Evolutionary conservation across 2,329 filamentous ascomycete genomes (phyloP).

Genomic region (Fusarium sp.): DNA sequence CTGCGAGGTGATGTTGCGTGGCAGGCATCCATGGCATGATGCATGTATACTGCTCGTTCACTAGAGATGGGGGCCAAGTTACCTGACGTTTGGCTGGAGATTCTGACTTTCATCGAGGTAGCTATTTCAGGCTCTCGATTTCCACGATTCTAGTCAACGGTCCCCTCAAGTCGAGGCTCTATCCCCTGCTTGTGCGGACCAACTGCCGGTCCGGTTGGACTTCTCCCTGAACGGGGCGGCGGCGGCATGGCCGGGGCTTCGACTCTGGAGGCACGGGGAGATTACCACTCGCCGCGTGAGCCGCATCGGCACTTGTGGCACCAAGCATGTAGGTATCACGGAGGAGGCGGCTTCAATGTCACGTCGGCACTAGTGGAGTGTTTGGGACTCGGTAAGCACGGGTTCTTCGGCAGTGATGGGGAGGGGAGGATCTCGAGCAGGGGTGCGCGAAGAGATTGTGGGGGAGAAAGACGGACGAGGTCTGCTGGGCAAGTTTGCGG

Average conservation of each 20-base stretch:
- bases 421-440: background rate
- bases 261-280: background rate
- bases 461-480: conserved; percentile 1
- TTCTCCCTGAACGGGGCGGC: background rate
- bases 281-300: conserved; percentile 7
- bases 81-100: background rate
- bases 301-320: conserved; percentile 19
- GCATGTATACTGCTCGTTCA: background rate
- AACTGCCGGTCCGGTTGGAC: conserved; percentile 1
- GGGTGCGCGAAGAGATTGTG: background rate
- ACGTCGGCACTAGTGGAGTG: conserved; percentile 4
- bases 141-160: background rate
- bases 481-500: background rate
- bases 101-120: background rate
- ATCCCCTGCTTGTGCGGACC: background rate
- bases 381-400: conserved; percentile 7
- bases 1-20: background rate
- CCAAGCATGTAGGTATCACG: conserved; percentile 1
- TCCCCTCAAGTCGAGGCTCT: background rate
- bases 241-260: background rate
- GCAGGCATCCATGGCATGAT: background rate
- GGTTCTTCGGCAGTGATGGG: conserved; percentile 25
- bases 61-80: background rate
- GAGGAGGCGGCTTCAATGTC: background rate
- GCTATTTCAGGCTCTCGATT: background rate